Evolutionary conservation across 2,329 filamentous ascomycete species (phyloP).

Genomic region (Incumbomyces lentus): DNA sequence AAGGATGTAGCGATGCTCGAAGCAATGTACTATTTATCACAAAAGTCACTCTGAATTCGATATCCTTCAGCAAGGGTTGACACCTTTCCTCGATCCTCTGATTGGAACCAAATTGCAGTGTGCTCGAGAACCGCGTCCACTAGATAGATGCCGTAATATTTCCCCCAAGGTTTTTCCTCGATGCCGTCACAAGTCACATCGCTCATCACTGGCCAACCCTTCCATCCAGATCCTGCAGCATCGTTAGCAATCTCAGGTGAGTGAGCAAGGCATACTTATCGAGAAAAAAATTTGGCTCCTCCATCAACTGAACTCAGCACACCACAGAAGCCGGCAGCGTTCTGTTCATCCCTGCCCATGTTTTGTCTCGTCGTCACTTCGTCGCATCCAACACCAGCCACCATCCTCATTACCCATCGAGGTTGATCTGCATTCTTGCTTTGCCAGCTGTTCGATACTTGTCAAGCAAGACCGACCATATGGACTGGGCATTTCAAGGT

Average conservation of each 20-base stretch:
- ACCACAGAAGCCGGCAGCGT: conserved; percentile 14
- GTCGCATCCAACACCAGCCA: conserved; percentile 16
- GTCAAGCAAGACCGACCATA: conserved; percentile 6
- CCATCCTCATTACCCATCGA: conserved; percentile 12
- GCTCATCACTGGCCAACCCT: too few relatives aligned
- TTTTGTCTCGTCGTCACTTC: conserved; percentile 8
- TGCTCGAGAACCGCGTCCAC: too few relatives aligned
- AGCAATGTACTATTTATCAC: too few relatives aligned
- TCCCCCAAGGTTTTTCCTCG: too few relatives aligned
- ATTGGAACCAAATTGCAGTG: too few relatives aligned
- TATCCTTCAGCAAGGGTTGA: too few relatives aligned
- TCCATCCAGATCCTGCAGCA: not conserved
- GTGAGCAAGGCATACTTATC: conserved; percentile 18
- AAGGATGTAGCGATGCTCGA: too few relatives aligned
- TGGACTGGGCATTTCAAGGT: conserved; percentile 1
- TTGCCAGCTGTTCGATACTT: not conserved
- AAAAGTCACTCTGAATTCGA: too few relatives aligned
- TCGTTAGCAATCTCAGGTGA: conserved; percentile 6
- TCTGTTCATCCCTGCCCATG: not conserved
- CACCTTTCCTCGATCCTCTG: too few relatives aligned
- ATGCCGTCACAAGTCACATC: too few relatives aligned
- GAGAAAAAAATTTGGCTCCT: conserved; percentile 9
- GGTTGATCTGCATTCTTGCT: conserved; percentile 7
- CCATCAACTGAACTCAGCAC: conserved; percentile 12
- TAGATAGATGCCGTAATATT: too few relatives aligned